Conservation (phyloP, 2,329 filamentous ascomycete genomes). For the Aspergillus tanneri region DNA sequence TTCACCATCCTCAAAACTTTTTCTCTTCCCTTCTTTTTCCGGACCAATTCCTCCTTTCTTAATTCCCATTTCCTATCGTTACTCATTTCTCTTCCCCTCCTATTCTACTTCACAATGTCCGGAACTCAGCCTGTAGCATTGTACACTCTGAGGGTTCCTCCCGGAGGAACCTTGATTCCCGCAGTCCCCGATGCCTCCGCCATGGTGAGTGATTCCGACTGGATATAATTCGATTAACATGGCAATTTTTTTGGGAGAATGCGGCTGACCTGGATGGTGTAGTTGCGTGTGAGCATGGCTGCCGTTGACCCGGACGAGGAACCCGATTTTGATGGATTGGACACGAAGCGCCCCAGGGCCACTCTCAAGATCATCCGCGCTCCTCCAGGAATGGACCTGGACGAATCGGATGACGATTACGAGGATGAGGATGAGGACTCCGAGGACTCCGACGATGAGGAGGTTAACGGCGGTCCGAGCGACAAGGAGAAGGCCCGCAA, state of each 20-base stretch:
- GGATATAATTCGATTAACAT: neutral
- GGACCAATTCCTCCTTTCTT: conserved; percentile 1
- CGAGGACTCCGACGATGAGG: conserved; percentile 64
- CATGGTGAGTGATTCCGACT: conserved; percentile 61
- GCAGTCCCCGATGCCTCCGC: conserved; percentile 77
- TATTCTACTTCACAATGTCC: conserved; percentile 41
- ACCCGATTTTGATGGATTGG: conserved; percentile 63
- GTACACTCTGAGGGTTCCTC: conserved; percentile 88
- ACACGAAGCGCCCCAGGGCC: conserved; percentile 67
- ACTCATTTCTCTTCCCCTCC: conserved; percentile 2
- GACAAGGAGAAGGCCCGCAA: conserved; percentile 88
- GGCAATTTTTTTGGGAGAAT: neutral
- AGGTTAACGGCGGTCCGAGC: conserved; percentile 84
- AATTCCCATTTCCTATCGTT: neutral
- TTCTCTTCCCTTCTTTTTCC: conserved; percentile 9
- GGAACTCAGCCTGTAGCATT: conserved; percentile 67
- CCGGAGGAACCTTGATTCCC: conserved; percentile 78
- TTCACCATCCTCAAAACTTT: conserved; percentile 16
- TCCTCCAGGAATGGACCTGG: conserved; percentile 57
- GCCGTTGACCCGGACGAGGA: conserved; percentile 87
- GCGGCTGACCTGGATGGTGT: conserved; percentile 8
- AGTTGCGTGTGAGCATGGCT: conserved; percentile 99
- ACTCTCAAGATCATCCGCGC: conserved; percentile 89
- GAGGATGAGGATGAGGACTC: conserved; percentile 50
- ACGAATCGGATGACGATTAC: conserved; percentile 56